A percentile compares a stretch with the other conserved stretches of the same genome.
These are phyloP conservation scores for Phytophthora niederhauseri DNA, from an alignment of 352 stramenopile species.

Conservation along the genomic window DNA sequence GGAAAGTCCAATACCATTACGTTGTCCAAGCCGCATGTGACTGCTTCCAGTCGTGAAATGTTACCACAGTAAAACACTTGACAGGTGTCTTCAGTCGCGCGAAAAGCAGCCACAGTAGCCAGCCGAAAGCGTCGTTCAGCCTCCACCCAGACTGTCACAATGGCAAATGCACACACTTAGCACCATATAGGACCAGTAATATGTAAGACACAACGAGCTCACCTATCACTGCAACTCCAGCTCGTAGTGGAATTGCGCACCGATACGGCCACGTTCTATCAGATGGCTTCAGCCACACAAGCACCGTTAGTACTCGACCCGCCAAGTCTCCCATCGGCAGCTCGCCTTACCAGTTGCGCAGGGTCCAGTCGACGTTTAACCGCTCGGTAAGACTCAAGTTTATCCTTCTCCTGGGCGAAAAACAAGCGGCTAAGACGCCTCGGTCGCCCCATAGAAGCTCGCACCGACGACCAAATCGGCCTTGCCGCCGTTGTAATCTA, in stretches of 20 bases:
- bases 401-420: constrained; percentile 70
- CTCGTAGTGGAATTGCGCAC: constrained; percentile 18
- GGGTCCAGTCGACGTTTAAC: constrained; percentile 40
- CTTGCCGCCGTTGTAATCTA: constrained; percentile 57
- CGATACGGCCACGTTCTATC: constrained; percentile 34
- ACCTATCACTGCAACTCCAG: constrained; percentile 43
- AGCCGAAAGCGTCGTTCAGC: constrained; percentile 43
- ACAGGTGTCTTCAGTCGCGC: constrained; percentile 35
- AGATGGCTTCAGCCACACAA: constrained; percentile 13
- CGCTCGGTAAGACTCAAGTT: constrained; percentile 62
- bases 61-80: constrained; percentile 37
- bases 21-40: constrained; percentile 49
- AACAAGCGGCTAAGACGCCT: constrained; percentile 72
- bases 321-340: not conserved
- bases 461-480: constrained; percentile 79
- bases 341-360: constrained; percentile 18
- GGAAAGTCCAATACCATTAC: constrained; percentile 63
- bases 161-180: constrained; percentile 4
- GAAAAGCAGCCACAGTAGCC: constrained; percentile 41
- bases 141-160: constrained; percentile 45
- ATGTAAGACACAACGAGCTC: constrained; percentile 5
- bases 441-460: constrained; percentile 73
- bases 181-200: not conserved
- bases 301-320: not conserved
- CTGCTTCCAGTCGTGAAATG: constrained; percentile 24